These are phyloP conservation scores for Paramecium caudatum DNA, from an alignment of 73 alveolate genomes.

Conservation along the genomic window DNA sequence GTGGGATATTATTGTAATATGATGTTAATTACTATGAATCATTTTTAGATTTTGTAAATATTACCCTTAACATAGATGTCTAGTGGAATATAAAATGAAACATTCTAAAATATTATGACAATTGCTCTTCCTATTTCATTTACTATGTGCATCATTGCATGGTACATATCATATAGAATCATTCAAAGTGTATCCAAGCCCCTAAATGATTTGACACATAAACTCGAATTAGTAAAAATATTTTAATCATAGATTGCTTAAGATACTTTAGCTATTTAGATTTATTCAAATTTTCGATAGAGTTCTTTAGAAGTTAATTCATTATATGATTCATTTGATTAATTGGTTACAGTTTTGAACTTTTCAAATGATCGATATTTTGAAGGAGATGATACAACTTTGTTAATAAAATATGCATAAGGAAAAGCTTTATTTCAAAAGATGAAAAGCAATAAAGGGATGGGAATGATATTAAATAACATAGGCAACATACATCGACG, in stretches of 20 bases:
- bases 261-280: constrained; percentile 40
- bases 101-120: constrained; percentile 46
- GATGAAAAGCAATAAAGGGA: constrained; percentile 59
- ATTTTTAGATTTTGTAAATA: background rate
- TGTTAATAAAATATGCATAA: constrained; percentile 42
- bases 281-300: constrained; percentile 46
- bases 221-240: constrained; percentile 2
- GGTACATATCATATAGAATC: constrained; percentile 34
- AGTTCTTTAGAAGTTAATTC: constrained; percentile 46
- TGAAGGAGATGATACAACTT: constrained; percentile 64
- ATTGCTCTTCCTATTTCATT: constrained; percentile 24
- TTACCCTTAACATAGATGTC: background rate
- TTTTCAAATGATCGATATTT: constrained; percentile 52
- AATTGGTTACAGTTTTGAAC: constrained; percentile 52
- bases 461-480: constrained; percentile 57
- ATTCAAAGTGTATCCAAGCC: constrained; percentile 46
- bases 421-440: constrained; percentile 10
- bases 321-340: constrained; percentile 51
- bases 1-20: constrained; percentile 4
- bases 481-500: constrained; percentile 55
- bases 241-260: background rate
- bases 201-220: constrained; percentile 31
- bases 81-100: constrained; percentile 24
- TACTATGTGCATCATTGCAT: constrained; percentile 49
- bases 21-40: background rate